Conservation (phyloP, 306 rosid genomes). For the Vicia faba region DNA sequence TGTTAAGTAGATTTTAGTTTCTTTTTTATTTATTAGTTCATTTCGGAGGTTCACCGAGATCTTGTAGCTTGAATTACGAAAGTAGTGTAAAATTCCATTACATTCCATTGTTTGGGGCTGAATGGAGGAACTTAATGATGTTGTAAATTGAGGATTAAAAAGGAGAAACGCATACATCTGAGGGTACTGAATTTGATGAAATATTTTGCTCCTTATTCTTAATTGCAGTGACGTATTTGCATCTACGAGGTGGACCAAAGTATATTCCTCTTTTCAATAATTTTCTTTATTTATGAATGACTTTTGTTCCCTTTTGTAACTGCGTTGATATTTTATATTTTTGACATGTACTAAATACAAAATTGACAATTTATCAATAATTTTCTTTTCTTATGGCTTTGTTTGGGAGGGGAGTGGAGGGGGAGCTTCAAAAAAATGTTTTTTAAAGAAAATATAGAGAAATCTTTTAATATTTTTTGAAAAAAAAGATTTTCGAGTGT, state of each 20-base stretch:
- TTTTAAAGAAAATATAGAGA: too few relatives aligned
- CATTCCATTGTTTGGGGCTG: conserved; percentile 32
- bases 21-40: conserved; percentile 32
- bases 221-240: conserved; percentile 9
- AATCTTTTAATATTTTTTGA: too few relatives aligned
- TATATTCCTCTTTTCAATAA: background rate
- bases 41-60: conserved; percentile 31
- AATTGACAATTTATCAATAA: background rate
- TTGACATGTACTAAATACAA: background rate
- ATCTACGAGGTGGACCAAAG: too few relatives aligned
- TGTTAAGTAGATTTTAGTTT: conserved; percentile 39
- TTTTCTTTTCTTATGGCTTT: too few relatives aligned
- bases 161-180: conserved; percentile 36
- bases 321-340: conserved; percentile 12
- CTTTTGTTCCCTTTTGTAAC: background rate
- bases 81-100: conserved; percentile 50
- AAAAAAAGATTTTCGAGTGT: too few relatives aligned
- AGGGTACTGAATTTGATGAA: conserved; percentile 26
- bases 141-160: conserved; percentile 50
- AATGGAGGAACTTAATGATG: conserved; percentile 39
- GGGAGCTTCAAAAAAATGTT: too few relatives aligned
- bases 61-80: conserved; percentile 40
- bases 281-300: background rate
- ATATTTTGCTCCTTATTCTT: conserved; percentile 24
- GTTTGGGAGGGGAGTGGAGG: too few relatives aligned